Base-by-base conservation (phyloP, 495 filamentous ascomycete genomes). In the Choiromyces venosus region DNA sequence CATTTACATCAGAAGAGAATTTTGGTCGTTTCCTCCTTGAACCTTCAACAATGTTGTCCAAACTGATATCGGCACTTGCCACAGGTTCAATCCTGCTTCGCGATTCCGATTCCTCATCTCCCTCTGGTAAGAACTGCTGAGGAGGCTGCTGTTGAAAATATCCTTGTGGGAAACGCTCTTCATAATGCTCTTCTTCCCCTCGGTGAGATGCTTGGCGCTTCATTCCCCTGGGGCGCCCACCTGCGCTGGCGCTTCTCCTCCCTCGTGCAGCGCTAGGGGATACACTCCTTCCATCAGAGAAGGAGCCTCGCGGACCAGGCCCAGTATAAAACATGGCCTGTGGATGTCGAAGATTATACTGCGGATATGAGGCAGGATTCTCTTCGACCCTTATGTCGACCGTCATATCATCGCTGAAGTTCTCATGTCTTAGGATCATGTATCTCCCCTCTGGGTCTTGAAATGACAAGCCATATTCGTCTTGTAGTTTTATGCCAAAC, bases 11-110 rank as follows among this genome's bases (percentile, higher is more conserved):
- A 66, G 80, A 81, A 25, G 80, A 81, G 74, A 99, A 99, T 85
- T 97, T 97, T 74, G 95, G 92, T 80, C 93, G 89, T 86, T 99
- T 97, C 75, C 95, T 89, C 83, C 95, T 89, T 76, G 93, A 93
- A 79, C 96, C 95, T 83, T 98, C 94, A 71, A 99, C 91, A 83
- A 99, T 98, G 80, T 99, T 99, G 72, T 96, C 92, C 76, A 97
- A 87, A 82, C 94, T 97, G 80, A 99, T 99, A 72, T 98, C 95
- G 5, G 95, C 80, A 42, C 80, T 81, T 7, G 80, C 76, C 56
- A 81, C 76, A 16, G 80, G 76, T 18, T 74, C 80, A 37, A 78
- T 67, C 69, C 76, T 79, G 39, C 68, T 69, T 42, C 80, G 67
- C 74, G 74, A 73, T 12, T 76, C 79, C 35, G 78, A 76, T 52